phyloP scores from a whole-genome alignment of 106 monocot species.

The Dendrobium huoshanense region DNA sequence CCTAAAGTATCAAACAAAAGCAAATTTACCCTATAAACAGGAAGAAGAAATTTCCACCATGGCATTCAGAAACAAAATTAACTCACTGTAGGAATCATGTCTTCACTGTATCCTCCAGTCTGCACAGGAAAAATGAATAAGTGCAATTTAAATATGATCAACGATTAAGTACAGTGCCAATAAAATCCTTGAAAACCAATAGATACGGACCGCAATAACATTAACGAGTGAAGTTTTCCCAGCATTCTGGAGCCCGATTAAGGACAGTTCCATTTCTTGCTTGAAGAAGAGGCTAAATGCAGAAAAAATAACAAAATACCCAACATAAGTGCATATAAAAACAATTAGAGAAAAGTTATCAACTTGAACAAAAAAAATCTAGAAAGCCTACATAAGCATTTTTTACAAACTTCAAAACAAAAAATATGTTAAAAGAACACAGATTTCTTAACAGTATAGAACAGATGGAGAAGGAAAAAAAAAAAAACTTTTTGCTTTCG shows the following conservation, averaged over 20 bases:
- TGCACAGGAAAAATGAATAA: constrained; percentile 24
- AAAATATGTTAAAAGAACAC: too few species aligned
- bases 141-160: neutral
- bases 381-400: too few species aligned
- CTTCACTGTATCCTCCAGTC: constrained; percentile 97
- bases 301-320: constrained; percentile 7
- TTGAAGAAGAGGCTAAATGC: constrained; percentile 90
- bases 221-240: constrained; percentile 98
- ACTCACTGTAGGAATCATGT: constrained; percentile 99
- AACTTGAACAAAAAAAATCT: neutral
- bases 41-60: neutral
- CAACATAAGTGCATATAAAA: neutral
- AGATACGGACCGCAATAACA: constrained; percentile 76
- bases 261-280: constrained; percentile 96
- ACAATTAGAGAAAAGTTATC: neutral
- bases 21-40: neutral
- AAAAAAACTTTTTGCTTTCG: neutral
- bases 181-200: neutral
- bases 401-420: too few species aligned
- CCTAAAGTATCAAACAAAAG: constrained; percentile 26
- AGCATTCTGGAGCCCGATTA: constrained; percentile 96
- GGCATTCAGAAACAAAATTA: neutral
- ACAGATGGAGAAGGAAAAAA: too few species aligned
- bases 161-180: neutral
- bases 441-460: neutral